phyloP scores from a whole-genome alignment of 2,329 filamentous ascomycete genomes.

The Monilinia vaccinii-corymbosi region DNA sequence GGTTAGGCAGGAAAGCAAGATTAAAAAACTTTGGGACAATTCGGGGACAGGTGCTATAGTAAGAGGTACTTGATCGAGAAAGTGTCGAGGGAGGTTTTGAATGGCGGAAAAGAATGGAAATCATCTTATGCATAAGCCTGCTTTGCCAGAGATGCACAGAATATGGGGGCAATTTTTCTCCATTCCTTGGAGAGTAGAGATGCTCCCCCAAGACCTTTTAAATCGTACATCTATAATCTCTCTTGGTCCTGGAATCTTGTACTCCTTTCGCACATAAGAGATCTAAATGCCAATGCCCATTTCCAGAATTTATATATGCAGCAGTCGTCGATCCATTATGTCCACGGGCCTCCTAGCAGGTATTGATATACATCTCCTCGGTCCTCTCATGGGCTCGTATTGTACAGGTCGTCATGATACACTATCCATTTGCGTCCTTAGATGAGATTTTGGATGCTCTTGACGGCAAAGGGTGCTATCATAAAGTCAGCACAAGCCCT shows the following conservation, averaged over 20 bases:
- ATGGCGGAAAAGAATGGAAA: not conserved
- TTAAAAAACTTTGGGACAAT: no score
- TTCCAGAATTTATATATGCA: not conserved
- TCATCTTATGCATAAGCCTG: not conserved
- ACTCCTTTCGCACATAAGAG: not conserved
- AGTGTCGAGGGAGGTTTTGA: not conserved
- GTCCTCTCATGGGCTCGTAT: not conserved
- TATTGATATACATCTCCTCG: not conserved
- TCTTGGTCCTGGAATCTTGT: not conserved
- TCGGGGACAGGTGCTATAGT: not conserved
- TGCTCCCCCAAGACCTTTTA: not conserved
- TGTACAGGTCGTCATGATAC: conserved; percentile 7
- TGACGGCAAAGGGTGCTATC: conserved; percentile 46
- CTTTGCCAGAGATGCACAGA: not conserved
- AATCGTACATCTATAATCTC: not conserved
- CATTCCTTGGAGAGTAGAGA: not conserved
- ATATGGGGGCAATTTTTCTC: not conserved
- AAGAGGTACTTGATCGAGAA: not conserved
- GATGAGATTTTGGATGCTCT: conserved; percentile 43
- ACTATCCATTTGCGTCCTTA: conserved; percentile 23
- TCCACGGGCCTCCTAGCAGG: not conserved
- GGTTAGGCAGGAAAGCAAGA: not conserved
- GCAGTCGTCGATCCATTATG: not conserved
- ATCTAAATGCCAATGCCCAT: not conserved
- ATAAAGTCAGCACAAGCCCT: conserved; percentile 4